Evolutionary conservation across 2,329 filamentous ascomycete genomes (phyloP).

Genomic region (Botrytis cinerea): DNA sequence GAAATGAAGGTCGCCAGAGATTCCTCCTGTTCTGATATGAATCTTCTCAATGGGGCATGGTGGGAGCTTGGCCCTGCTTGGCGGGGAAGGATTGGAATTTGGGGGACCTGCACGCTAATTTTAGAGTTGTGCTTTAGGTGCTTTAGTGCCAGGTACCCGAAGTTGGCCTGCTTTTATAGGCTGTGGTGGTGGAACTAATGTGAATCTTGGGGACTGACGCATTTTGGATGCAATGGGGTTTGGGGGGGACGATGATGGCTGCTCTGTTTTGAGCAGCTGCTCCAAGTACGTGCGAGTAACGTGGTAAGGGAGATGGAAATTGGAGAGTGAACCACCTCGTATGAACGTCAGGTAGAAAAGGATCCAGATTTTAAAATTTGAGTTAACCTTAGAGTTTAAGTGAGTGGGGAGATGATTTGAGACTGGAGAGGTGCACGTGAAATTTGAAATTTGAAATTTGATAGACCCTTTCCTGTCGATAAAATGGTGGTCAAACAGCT

Average conservation of each 20-base stretch:
- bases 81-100: neutral
- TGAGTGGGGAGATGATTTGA: neutral
- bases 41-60: conserved; percentile 11
- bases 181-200: neutral
- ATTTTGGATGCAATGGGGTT: neutral
- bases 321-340: neutral
- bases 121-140: neutral
- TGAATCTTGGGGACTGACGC: neutral
- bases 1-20: neutral
- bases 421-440: neutral
- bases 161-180: neutral
- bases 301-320: neutral
- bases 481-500: neutral
- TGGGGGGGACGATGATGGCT: neutral
- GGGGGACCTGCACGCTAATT: conserved; percentile 2
- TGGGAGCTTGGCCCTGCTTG: conserved; percentile 13
- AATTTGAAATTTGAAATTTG: too few species aligned
- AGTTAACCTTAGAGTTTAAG: neutral
- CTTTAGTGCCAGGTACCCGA: conserved; percentile 17
- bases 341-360: neutral
- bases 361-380: neutral
- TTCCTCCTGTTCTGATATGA: conserved; percentile 12
- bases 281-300: neutral
- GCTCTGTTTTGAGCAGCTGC: neutral
- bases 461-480: neutral